Evolutionary conservation across 805 yeast species (phyloP), one percentile per base, ranked within the genome.

Genomic region (Groenewaldozyma tartarivorans): DNA sequence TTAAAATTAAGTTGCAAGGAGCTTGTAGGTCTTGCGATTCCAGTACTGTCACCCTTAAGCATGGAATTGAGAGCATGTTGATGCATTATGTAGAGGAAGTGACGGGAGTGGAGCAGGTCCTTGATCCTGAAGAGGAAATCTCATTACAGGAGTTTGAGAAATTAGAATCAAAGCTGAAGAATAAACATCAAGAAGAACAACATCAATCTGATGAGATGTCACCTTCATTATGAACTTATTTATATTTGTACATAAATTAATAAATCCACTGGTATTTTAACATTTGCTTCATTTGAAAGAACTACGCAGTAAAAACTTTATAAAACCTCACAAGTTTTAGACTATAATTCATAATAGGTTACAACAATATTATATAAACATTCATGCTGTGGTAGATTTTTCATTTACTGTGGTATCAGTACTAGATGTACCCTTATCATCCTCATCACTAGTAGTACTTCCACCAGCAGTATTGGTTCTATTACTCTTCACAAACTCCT

Each of bases 21-120:
- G 97, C 98, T 5, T 92, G 99, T 64, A 80, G 94, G 41, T 75
- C 94, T 1, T 92, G 99, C 53, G 86, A 94, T 3, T 71, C 87
- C 5, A 81, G 94, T 55, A 85, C 85, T 48, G 92, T 87, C 48
- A 92, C 99, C 1, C 69, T 92, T 56, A 90, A 88, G 63, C 77
- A 87, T 53, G 99, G 99, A 24, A 92, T 92, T 45, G 96, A 92
- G 61, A 76, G 88, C n/a, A 92, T 92, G 99, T 69, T 92, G 57
- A 86, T 77, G 67, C 96, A 90, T 63, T 92, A 92, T 58, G 90
- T 94, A 30, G 98, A 94, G 56, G 98, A 92, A 57, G 96, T 92
- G 24, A 73, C 75, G 41, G 82, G 81, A 34, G 96, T 92, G 17
- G 78, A 80, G 54, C 96, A 87, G 60, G 78, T 85, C n/a, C 65